phyloP scores from a whole-genome alignment of 2,329 filamentous ascomycete species.

The Cercospora beticola region DNA sequence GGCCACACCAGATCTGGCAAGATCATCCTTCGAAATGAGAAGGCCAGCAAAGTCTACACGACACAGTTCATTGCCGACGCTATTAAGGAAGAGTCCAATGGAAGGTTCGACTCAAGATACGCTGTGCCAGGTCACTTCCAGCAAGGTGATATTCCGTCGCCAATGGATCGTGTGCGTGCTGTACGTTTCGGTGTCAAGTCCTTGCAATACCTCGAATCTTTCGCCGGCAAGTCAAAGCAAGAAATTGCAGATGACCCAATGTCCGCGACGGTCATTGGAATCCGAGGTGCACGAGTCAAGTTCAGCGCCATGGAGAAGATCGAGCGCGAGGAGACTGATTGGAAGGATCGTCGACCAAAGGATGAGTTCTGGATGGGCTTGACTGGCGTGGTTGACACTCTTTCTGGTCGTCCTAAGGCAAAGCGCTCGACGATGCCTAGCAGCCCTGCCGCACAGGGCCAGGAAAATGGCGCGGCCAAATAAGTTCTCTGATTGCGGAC shows the following conservation, averaged over 20 bases:
- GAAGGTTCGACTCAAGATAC: slow-evolving; percentile 87
- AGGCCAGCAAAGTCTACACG: slow-evolving; percentile 83
- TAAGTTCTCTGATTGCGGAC: slow-evolving; percentile 1
- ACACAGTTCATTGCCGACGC: slow-evolving; percentile 94
- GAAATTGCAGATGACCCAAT: slow-evolving; percentile 72
- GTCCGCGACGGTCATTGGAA: slow-evolving; percentile 82
- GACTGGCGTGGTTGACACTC: slow-evolving; percentile 77
- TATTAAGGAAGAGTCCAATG: slow-evolving; percentile 88
- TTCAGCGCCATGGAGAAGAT: slow-evolving; percentile 79
- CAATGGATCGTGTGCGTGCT: slow-evolving; percentile 93
- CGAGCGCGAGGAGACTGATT: slow-evolving; percentile 85
- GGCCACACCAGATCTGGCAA: slow-evolving; percentile 89
- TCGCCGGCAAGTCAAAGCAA: slow-evolving; percentile 63
- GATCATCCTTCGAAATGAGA: slow-evolving; percentile 94
- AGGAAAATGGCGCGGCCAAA: slow-evolving; percentile 17
- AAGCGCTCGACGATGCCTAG: slow-evolving; percentile 23
- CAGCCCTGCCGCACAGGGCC: slow-evolving; percentile 13
- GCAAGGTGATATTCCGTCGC: slow-evolving; percentile 86
- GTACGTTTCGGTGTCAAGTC: slow-evolving; percentile 91
- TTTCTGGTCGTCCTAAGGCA: slow-evolving; percentile 64
- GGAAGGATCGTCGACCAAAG: slow-evolving; percentile 82
- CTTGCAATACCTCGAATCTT: slow-evolving; percentile 84
- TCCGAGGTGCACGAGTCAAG: slow-evolving; percentile 85
- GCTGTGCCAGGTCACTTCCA: slow-evolving; percentile 93
- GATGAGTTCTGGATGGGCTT: slow-evolving; percentile 81